A percentile compares a stretch with the other conserved stretches of the same genome.
These are phyloP conservation scores for Termitomyces sp. DNA, from an alignment of 768 basidiomycete species.

Conservation along the genomic window DNA sequence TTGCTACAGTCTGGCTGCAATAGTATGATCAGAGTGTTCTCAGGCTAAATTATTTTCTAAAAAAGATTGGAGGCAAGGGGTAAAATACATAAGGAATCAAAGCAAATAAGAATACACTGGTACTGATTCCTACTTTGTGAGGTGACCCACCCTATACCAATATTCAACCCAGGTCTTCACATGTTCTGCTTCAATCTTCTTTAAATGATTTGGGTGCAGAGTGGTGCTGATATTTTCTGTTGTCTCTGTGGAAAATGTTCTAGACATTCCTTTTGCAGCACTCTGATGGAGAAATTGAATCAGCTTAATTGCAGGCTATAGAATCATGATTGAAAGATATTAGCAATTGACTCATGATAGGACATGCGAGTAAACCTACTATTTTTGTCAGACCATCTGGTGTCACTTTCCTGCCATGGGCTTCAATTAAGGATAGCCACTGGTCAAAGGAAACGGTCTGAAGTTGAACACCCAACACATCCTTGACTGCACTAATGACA, in stretches of 20 bases:
- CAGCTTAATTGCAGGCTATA: constrained; percentile 6
- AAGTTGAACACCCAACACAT: not conserved
- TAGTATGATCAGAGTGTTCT: no score
- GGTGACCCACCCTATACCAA: not conserved
- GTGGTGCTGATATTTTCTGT: not conserved
- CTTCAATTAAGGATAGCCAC: constrained; percentile 1
- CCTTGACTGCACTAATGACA: not conserved
- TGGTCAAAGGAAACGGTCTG: not conserved
- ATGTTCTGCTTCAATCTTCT: not conserved
- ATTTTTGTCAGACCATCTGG: not conserved
- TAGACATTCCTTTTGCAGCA: not conserved
- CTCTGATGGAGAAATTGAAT: not conserved
- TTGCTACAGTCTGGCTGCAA: no score
- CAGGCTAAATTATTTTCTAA: no score
- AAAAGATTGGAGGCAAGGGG: no score
- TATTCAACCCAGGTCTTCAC: constrained; percentile 2
- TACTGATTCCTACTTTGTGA: not conserved
- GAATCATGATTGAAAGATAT: not conserved
- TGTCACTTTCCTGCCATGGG: not conserved
- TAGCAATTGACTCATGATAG: not conserved
- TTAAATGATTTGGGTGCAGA: not conserved
- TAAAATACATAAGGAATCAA: not conserved
- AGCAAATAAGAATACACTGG: not conserved
- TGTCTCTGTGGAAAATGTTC: not conserved
- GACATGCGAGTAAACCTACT: not conserved